Conservation (phyloP, 805 yeast species). For the Lachancea thermotolerans region DNA sequence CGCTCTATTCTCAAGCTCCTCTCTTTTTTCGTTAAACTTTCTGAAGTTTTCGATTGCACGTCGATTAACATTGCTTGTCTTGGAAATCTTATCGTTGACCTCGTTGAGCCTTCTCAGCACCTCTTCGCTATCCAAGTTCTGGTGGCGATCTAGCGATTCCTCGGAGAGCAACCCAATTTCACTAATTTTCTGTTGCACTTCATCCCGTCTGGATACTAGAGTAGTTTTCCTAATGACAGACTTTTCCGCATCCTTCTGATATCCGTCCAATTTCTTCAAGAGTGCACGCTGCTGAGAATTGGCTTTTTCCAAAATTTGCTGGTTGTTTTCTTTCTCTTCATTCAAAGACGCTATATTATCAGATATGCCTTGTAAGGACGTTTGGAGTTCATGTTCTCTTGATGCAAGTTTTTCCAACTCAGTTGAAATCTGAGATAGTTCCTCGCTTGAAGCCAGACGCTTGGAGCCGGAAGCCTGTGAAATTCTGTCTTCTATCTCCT, state of each 20-base stretch:
- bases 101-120: slow-evolving; percentile 47
- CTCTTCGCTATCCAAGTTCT: slow-evolving; percentile 41
- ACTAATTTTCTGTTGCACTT: slow-evolving; percentile 62
- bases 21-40: slow-evolving; percentile 66
- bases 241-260: slow-evolving; percentile 59
- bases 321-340: slow-evolving; percentile 29
- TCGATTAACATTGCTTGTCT: slow-evolving; percentile 73
- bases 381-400: slow-evolving; percentile 27
- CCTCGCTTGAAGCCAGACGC: slow-evolving; percentile 12
- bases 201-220: slow-evolving; percentile 57
- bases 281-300: slow-evolving; percentile 51
- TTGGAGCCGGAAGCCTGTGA: slow-evolving; percentile 10
- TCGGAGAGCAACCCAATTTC: slow-evolving; percentile 89
- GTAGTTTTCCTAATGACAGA: slow-evolving; percentile 55
- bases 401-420: slow-evolving; percentile 27
- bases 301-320: slow-evolving; percentile 40
- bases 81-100: slow-evolving; percentile 50
- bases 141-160: slow-evolving; percentile 57
- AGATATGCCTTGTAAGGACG: slow-evolving; percentile 27
- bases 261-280: slow-evolving; percentile 50
- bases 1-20: slow-evolving; percentile 56
- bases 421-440: slow-evolving; percentile 22
- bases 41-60: slow-evolving; percentile 82
- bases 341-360: slow-evolving; percentile 25
- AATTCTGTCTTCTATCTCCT: slow-evolving; percentile 6